These are phyloP conservation scores for Cryoendolithus antarcticus DNA, from an alignment of 2,329 filamentous ascomycete genomes.

Conservation along the genomic window DNA sequence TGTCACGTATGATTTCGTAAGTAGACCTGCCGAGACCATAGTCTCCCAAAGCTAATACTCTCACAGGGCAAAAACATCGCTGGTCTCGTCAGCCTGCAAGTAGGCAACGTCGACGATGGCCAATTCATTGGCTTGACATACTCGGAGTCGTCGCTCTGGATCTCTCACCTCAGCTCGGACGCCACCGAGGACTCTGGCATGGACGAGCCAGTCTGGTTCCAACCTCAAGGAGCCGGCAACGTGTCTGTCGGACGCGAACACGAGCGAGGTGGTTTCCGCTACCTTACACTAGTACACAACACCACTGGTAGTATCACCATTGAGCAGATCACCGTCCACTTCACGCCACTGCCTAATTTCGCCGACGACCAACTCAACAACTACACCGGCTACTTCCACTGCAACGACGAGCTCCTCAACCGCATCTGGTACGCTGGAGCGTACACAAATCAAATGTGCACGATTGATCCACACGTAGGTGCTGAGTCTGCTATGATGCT, in stretches of 20 bases:
- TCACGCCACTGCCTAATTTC: constrained; percentile 33
- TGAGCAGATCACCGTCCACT: constrained; percentile 29
- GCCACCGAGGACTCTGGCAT: constrained; percentile 28
- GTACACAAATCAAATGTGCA: constrained; percentile 25
- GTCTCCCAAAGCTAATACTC: neutral
- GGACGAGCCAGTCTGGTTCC: constrained; percentile 39
- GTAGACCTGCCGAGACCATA: constrained; percentile 1
- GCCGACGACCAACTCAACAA: constrained; percentile 27
- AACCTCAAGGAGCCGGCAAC: constrained; percentile 23
- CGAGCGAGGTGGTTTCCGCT: constrained; percentile 42
- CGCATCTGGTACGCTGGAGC: constrained; percentile 45
- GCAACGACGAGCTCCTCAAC: constrained; percentile 37
- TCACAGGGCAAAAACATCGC: constrained; percentile 28
- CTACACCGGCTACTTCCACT: constrained; percentile 28
- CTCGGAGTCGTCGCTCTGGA: constrained; percentile 35
- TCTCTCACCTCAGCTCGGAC: constrained; percentile 37
- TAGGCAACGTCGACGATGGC: constrained; percentile 22
- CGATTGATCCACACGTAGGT: constrained; percentile 14
- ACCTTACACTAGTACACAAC: constrained; percentile 36
- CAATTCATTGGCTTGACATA: constrained; percentile 33
- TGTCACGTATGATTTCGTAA: constrained; percentile 28
- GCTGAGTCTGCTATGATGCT: neutral
- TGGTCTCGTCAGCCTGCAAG: constrained; percentile 26
- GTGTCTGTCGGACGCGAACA: constrained; percentile 33
- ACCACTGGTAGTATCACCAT: constrained; percentile 26